Evolutionary conservation across 2,329 filamentous ascomycete genomes (phyloP).

Genomic region (Neurospora sp.): DNA sequence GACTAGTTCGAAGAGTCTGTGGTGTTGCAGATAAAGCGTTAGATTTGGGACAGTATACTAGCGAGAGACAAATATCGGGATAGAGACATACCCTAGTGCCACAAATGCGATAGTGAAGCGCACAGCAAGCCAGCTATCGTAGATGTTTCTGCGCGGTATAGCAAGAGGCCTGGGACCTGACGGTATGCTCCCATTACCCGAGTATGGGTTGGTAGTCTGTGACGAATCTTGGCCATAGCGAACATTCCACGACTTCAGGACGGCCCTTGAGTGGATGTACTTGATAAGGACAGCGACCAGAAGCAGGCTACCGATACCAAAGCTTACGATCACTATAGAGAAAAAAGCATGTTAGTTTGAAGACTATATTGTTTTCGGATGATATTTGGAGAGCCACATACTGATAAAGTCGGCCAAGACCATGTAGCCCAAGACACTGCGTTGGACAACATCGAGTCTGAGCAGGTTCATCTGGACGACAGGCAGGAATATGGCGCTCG

Average conservation of each 20-base stretch:
- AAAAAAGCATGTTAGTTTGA: not conserved
- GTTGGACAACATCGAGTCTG: conserved; percentile 7
- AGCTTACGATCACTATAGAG: conserved; percentile 27
- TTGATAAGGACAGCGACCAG: conserved; percentile 29
- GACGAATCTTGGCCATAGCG: conserved; percentile 19
- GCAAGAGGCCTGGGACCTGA: not conserved
- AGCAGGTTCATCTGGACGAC: conserved; percentile 13
- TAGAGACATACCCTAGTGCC: conserved; percentile 25
- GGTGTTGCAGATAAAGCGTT: not conserved
- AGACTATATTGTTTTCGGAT: not conserved
- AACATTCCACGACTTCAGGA: conserved; percentile 23
- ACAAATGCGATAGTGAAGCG: conserved; percentile 35
- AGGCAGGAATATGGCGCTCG: conserved; percentile 9
- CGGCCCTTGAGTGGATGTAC: conserved; percentile 29
- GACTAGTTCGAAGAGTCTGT: conserved; percentile 27
- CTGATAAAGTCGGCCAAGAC: conserved; percentile 15
- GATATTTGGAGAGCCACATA: not conserved
- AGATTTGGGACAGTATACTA: not conserved
- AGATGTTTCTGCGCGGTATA: conserved; percentile 24
- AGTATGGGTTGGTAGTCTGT: not conserved
- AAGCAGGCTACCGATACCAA: conserved; percentile 26
- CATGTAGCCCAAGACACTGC: conserved; percentile 12
- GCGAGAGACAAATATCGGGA: not conserved
- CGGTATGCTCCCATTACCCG: conserved; percentile 5
- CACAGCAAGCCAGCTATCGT: conserved; percentile 34